Conservation (phyloP, 352 stramenopile genomes). For the Pythium coloratum region DNA sequence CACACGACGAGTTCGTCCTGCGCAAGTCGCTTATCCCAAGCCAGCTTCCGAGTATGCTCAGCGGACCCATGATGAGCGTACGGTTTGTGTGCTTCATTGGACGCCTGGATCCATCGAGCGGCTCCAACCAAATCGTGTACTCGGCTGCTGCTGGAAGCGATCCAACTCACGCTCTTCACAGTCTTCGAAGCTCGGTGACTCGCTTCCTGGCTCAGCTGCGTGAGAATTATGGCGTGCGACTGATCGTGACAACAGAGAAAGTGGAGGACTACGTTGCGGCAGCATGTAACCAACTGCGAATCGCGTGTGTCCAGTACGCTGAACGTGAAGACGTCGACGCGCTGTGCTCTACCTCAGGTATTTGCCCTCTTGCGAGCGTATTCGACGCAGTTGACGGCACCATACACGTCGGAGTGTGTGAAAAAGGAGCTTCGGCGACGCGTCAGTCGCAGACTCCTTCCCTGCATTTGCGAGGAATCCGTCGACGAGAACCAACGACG, state of each 20-base stretch:
- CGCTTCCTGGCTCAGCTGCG: conserved; percentile 23
- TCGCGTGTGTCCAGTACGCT: conserved; percentile 63
- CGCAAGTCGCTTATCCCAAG: conserved; percentile 49
- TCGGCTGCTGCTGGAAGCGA: not conserved
- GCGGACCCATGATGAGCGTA: not conserved
- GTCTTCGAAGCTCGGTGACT: conserved; percentile 11
- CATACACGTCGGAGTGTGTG: conserved; percentile 41
- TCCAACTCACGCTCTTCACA: conserved; percentile 7
- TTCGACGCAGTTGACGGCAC: conserved; percentile 43
- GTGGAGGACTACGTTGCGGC: conserved; percentile 46
- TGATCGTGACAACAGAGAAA: conserved; percentile 52
- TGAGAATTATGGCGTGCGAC: conserved; percentile 25
- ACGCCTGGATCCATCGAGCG: conserved; percentile 32
- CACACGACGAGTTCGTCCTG: conserved; percentile 48
- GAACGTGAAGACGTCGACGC: conserved; percentile 50
- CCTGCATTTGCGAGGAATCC: conserved; percentile 36
- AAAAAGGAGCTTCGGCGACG: conserved; percentile 29
- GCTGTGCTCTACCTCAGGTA: conserved; percentile 39
- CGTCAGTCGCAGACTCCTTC: conserved; percentile 44
- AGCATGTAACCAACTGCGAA: conserved; percentile 39
- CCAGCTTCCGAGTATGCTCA: conserved; percentile 38
- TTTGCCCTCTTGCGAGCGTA: conserved; percentile 46
- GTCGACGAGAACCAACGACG: not conserved
- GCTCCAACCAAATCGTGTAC: conserved; percentile 38
- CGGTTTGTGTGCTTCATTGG: conserved; percentile 52